Evolutionary conservation across 148 eudicot species (phyloP), one percentile per base, ranked within the genome.

Genomic region (Rhododendron kiyosumense): DNA sequence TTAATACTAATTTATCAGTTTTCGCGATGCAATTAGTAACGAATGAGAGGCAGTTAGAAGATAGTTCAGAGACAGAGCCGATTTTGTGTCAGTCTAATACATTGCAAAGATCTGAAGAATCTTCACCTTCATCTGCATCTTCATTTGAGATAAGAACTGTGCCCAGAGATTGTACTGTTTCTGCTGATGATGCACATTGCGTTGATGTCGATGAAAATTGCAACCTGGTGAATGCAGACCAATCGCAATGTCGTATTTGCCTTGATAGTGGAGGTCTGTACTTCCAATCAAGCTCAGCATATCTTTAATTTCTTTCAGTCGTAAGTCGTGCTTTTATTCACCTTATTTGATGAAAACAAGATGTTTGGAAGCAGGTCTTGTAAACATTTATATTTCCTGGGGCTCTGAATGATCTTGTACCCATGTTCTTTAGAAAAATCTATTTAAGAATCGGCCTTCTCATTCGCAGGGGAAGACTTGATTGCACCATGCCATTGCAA

Each of bases 401-500:
- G 52, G 61, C 59, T 28, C 13, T 15, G 22, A 18, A 8, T 71
- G 36, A 84, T 49, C 9, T 28, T 12, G 41, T 52, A n/a, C 46
- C 22, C 76, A 43, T 71, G 45, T 38, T 75, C 48, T 75, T 38
- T 17, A 38, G 38, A 34, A 75, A 17, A 36, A 5, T 6, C 4
- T 5, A 14, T 24, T 49, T 51, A 51, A 8, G 87, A 77, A 13
- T 5, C 26, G 84, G 24, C 57, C 86, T 26, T 65, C 14, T 87
- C 79, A 54, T 87, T 87, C 48, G 78, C 92, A 97, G 98, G 98
- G 85, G 94, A 95, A 88, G 98, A 97, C 87, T 85, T 97, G 75
- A 95, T 97, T 88, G 94, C 99, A 73, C 99, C 99, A 71, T 95
- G 99, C 87, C 95, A 94, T 83, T 97, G 98, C 91, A 97, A 92